Evolutionary conservation across 768 basidiomycete species (phyloP).

Genomic region (Rhodotorula taiwanensis): DNA sequence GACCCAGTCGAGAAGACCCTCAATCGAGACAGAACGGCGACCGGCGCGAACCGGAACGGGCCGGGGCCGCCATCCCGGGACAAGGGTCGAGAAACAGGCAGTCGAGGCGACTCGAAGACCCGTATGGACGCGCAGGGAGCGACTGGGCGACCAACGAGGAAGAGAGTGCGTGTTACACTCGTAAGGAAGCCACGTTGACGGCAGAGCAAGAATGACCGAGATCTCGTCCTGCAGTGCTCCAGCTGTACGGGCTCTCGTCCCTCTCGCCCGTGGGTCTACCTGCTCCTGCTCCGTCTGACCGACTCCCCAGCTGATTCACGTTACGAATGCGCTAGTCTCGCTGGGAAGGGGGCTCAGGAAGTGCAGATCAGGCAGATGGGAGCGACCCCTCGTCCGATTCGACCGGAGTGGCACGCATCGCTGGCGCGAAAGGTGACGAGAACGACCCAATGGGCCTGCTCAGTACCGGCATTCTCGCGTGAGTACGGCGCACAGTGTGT

Average conservation of each 20-base stretch:
- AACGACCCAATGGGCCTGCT: slow-evolving; percentile 56
- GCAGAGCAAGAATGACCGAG: too few relatives aligned
- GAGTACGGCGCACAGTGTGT: slow-evolving; percentile 41
- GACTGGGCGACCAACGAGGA: slow-evolving; percentile 26
- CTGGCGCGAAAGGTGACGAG: slow-evolving; percentile 33
- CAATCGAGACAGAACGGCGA: neutral
- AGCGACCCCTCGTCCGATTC: too few relatives aligned
- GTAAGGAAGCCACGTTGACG: too few relatives aligned
- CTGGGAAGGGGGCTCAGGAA: too few relatives aligned
- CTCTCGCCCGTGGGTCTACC: slow-evolving; percentile 9
- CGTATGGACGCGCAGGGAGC: neutral
- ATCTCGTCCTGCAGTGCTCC: slow-evolving; percentile 15
- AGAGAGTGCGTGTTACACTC: slow-evolving; percentile 23
- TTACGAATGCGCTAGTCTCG: neutral
- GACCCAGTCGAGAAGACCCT: neutral
- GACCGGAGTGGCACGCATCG: too few relatives aligned
- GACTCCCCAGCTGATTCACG: too few relatives aligned
- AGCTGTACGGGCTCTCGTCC: slow-evolving; percentile 27
- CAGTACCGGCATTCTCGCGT: slow-evolving; percentile 45
- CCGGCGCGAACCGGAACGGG: too few relatives aligned
- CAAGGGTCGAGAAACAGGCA: too few relatives aligned
- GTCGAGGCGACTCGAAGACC: neutral
- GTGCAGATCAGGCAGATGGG: too few relatives aligned
- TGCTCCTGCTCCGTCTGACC: too few relatives aligned
- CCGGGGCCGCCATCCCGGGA: too few relatives aligned